Conservation (phyloP, 768 basidiomycete species). For the Suillus tomentosus region DNA sequence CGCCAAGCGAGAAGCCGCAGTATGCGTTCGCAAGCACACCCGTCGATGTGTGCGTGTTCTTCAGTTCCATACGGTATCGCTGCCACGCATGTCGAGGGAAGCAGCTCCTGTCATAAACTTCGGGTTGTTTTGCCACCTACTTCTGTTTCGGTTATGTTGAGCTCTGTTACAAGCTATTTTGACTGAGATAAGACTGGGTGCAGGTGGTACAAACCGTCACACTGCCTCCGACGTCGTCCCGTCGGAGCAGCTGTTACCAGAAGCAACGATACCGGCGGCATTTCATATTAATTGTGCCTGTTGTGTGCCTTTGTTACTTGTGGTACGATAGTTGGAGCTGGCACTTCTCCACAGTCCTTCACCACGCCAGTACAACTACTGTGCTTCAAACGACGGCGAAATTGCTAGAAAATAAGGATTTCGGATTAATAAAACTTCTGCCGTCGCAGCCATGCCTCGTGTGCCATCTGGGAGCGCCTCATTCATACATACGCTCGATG, state of each 20-base stretch:
- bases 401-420: not conserved
- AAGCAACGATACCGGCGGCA: not conserved
- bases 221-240: not conserved
- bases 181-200: too few species aligned
- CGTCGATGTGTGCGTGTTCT: too few species aligned
- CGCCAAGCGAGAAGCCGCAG: not conserved
- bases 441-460: conserved; percentile 58
- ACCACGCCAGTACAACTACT: not conserved
- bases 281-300: not conserved
- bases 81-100: not conserved
- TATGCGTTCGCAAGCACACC: not conserved
- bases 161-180: too few species aligned
- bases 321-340: not conserved
- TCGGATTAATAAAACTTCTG: not conserved
- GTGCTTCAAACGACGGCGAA: not conserved
- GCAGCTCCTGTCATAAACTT: not conserved
- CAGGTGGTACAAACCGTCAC: too few species aligned
- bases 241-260: not conserved
- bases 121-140: not conserved
- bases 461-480: conserved; percentile 60
- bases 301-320: not conserved
- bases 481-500: conserved; percentile 66
- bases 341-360: conserved; percentile 1
- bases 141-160: not conserved
- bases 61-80: too few species aligned